Evolutionary conservation across 345 rosid species (phyloP).

Genomic region (Pelargonium nanum): DNA sequence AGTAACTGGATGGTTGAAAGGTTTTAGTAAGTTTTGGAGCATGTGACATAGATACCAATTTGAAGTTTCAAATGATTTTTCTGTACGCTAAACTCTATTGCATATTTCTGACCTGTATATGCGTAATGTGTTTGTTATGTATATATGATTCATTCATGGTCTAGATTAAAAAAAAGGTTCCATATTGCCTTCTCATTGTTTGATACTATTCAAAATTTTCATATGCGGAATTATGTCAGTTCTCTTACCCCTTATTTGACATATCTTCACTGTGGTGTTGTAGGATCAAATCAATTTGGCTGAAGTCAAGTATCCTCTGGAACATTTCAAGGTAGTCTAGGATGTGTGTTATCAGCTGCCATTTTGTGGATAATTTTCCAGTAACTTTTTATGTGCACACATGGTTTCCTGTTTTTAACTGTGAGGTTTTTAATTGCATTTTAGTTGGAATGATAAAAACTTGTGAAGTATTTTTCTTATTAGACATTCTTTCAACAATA

Average conservation of each 20-base stretch:
- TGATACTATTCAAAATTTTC: neutral
- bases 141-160: neutral
- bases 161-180: no score
- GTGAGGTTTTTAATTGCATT: neutral
- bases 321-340: conserved; percentile 64
- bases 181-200: neutral
- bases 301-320: conserved; percentile 78
- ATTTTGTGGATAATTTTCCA: neutral
- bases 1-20: neutral
- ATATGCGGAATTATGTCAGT: neutral
- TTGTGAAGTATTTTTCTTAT: neutral
- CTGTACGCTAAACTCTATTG: neutral
- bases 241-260: neutral
- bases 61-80: neutral
- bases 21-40: neutral
- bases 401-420: neutral
- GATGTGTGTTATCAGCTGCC: neutral
- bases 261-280: conserved; percentile 14
- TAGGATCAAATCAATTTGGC: conserved; percentile 90
- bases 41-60: neutral
- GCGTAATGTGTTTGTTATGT: neutral
- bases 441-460: neutral
- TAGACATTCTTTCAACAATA: neutral
- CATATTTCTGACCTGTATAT: neutral
- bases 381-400: neutral